Evolutionary conservation across 1,139 yeast species (phyloP), one percentile per base, ranked within the genome.

Genomic region (Saccharomycopsis hybrid): DNA sequence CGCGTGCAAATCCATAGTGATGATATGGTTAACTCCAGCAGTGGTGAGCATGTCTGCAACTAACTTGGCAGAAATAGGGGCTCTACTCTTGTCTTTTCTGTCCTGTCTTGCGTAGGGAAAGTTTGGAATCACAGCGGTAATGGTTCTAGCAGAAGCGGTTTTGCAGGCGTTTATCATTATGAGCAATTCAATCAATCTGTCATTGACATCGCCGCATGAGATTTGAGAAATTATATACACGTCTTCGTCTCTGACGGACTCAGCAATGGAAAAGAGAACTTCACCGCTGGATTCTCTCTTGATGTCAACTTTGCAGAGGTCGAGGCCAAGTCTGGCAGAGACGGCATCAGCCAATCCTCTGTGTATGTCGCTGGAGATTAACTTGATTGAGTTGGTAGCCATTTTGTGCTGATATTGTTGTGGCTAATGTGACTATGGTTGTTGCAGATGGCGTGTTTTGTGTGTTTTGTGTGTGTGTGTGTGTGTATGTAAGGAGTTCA

Each of bases 71-170:
- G 97, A 90, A 60, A 92, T 92, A 48, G 97, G 97, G 7, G 98
- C 98, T 62, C 98, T 77, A 54, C 90, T 80, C 69, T 92, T 92
- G 69, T 92, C 97, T 68, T 92, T 92, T 65, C 95, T 80, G 69
- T 92, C 98, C 69, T 92, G 98, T 68, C 98, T 81, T 28, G 97
- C 97, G 64, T 92, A 92, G 2, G 97, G 97, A 70, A 90, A 92
- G 66, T 85, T 87, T 49, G 98, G 98, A 58, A 92, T 76, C 40
- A 92, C 95, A 1, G 95, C 97, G 1, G 97, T 89, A 65, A 92
- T 88, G 58, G 96, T 77, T 64, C 97, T 78, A 2, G 97, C 97
- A 53, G 95, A 83, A 3, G 97, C 98, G 2, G 92, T 87, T 63
- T 85, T 86, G 68, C 97, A 92, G 28, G 97, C 97, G 65, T 88